Evolutionary conservation across 1,284 basidiomycete genomes (phyloP).

Genomic region (Wallemia mellicola): DNA sequence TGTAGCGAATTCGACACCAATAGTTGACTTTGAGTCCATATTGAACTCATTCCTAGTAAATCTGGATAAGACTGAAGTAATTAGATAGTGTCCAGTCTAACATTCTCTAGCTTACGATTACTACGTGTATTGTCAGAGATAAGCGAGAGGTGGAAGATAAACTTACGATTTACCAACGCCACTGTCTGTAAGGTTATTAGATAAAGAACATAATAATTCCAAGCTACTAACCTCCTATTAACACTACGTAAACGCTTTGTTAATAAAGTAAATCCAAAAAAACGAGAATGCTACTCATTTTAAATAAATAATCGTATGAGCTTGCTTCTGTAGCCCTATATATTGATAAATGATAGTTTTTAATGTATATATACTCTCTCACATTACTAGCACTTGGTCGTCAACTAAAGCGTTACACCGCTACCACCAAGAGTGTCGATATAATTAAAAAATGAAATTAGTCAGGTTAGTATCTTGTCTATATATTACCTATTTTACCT

Average conservation of each 20-base stretch:
- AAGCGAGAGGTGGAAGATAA: background rate
- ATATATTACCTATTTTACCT: background rate
- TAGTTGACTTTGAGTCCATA: constrained; percentile 92
- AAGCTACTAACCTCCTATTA: background rate
- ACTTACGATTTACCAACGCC: background rate
- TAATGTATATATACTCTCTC: no score
- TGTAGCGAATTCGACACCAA: constrained; percentile 97
- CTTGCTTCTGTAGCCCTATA: background rate
- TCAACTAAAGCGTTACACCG: background rate
- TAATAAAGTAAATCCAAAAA: background rate
- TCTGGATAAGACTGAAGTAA: constrained; percentile 29
- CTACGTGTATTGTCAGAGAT: background rate
- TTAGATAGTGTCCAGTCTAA: background rate
- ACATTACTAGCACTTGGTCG: background rate
- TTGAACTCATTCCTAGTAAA: constrained; percentile 99
- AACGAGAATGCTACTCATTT: background rate
- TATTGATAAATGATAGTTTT: no score
- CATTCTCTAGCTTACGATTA: no score
- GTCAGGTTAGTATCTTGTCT: background rate
- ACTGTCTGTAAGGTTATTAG: background rate
- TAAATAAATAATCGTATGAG: background rate
- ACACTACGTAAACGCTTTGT: background rate
- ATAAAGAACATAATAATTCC: background rate
- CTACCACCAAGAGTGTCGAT: no score
- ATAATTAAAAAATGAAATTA: background rate